Conservation (phyloP, 179 eudicot species). For the Silene vulgaris region DNA sequence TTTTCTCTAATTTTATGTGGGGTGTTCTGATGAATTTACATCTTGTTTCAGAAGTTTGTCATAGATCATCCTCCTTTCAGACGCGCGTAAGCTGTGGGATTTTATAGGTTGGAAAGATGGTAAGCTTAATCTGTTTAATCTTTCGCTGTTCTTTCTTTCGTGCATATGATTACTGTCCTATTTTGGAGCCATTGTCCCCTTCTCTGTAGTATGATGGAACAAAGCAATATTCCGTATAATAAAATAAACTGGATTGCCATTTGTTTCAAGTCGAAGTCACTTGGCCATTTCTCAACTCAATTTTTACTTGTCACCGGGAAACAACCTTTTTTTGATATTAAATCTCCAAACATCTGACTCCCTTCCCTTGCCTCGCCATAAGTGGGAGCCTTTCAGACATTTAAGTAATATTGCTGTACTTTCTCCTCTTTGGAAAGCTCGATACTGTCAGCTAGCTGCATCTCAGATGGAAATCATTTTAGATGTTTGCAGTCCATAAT, state of each 20-base stretch:
- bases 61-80: background rate
- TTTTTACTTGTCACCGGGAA: background rate
- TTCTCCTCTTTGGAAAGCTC: background rate
- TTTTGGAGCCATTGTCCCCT: background rate
- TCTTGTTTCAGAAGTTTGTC: conserved; percentile 14
- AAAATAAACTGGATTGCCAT: background rate
- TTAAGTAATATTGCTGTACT: background rate
- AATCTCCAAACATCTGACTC: background rate
- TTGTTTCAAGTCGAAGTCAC: background rate
- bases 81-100: background rate
- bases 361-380: background rate
- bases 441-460: background rate
- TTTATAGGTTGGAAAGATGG: conserved; percentile 21
- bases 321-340: background rate
- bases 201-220: background rate
- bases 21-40: conserved; percentile 2
- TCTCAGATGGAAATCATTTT: background rate
- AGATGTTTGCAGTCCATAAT: background rate
- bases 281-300: background rate
- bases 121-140: conserved; percentile 14
- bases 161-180: background rate
- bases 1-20: background rate
- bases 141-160: background rate
- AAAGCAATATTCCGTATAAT: background rate
- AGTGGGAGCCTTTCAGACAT: background rate